A percentile compares a stretch with the other conserved stretches of the same genome.
These are phyloP conservation scores for Bruguiera hainesii DNA, from an alignment of 441 rosid species.

Conservation along the genomic window DNA sequence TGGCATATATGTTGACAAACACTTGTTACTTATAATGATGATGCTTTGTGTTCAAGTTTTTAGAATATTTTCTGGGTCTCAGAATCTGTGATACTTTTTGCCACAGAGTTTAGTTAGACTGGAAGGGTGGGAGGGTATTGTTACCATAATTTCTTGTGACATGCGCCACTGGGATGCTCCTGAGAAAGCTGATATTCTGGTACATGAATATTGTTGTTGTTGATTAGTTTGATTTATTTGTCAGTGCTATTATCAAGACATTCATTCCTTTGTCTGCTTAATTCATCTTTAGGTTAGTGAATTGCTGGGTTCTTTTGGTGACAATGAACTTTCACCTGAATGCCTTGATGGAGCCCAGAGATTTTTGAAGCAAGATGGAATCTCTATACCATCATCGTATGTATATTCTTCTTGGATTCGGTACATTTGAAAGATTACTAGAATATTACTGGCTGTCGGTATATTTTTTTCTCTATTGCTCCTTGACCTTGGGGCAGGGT, in stretches of 20 bases:
- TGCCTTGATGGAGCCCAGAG: constrained; percentile 99
- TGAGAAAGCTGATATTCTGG: constrained; percentile 96
- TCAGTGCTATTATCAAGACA: constrained; percentile 6
- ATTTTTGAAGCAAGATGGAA: constrained; percentile 88
- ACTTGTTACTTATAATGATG: neutral
- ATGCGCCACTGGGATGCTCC: constrained; percentile 92
- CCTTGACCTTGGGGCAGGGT: too few species aligned
- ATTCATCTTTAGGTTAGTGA: constrained; percentile 78
- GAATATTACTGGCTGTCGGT: too few species aligned
- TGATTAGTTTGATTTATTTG: constrained; percentile 4
- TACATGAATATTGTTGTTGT: constrained; percentile 21
- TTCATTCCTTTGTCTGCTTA: constrained; percentile 15
- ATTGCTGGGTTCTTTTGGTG: constrained; percentile 96
- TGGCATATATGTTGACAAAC: neutral
- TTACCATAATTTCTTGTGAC: constrained; percentile 88
- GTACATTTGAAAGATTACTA: neutral
- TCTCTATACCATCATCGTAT: constrained; percentile 96
- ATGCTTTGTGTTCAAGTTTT: neutral
- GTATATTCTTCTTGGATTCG: constrained; percentile 30
- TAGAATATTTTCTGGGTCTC: constrained; percentile 14
- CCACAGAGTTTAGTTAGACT: constrained; percentile 83
- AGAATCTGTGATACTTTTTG: constrained; percentile 20
- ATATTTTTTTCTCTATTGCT: too few species aligned
- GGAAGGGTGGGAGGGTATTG: constrained; percentile 89
- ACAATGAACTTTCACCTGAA: constrained; percentile 98